These are phyloP conservation scores for Corymbia maculata DNA, from an alignment of 345 rosid genomes.

Conservation along the genomic window DNA sequence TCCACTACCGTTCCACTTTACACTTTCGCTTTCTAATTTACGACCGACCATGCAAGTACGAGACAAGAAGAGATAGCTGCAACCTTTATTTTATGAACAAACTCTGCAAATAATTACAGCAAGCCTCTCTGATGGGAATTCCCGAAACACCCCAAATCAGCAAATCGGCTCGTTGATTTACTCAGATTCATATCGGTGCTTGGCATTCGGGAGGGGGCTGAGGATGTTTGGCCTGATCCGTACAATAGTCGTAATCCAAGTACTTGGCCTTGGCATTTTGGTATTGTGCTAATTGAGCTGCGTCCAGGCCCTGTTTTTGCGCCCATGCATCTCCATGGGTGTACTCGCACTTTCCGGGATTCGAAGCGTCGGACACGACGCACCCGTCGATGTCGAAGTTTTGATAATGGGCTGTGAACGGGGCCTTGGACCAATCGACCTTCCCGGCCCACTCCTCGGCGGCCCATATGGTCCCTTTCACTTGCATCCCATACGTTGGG, in stretches of 20 bases:
- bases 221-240: neutral
- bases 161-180: neutral
- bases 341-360: neutral
- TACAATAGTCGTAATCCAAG: slow-evolving; percentile 21
- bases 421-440: slow-evolving; percentile 3
- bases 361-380: neutral
- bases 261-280: slow-evolving; percentile 7
- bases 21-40: too few relatives aligned
- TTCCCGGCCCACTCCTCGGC: neutral
- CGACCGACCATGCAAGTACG: neutral
- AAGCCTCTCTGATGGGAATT: neutral
- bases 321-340: neutral
- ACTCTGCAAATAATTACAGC: neutral
- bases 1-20: too few relatives aligned
- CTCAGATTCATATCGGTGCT: neutral
- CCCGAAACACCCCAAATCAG: neutral
- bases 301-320: neutral
- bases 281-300: slow-evolving; percentile 1
- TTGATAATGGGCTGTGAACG: slow-evolving; percentile 21
- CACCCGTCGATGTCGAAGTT: slow-evolving; percentile 23
- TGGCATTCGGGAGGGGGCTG: neutral
- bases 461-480: slow-evolving; percentile 4
- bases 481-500: slow-evolving; percentile 18
- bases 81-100: neutral
- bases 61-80: neutral